Conservation (phyloP, 2,329 filamentous ascomycete species). For the Nigrospora oryzae region DNA sequence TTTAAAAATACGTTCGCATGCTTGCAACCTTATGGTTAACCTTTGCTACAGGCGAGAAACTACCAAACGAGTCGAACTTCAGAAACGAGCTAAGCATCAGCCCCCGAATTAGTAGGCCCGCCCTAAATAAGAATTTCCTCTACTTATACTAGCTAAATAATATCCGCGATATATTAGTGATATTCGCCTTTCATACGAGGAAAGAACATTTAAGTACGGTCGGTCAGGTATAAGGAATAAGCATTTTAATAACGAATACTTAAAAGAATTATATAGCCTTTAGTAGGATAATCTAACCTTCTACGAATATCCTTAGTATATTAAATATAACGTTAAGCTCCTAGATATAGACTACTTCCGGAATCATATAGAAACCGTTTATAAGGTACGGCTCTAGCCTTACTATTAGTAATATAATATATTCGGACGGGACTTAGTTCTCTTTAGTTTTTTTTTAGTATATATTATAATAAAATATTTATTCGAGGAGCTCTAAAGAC, state of each 20-base stretch:
- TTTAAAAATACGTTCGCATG: slow-evolving; percentile 5
- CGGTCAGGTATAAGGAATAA: slow-evolving; percentile 10
- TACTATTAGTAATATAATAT: no score
- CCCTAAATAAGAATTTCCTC: slow-evolving; percentile 6
- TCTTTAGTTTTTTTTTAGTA: no score
- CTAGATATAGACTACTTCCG: slow-evolving; percentile 7
- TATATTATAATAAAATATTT: no score
- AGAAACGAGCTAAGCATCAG: not conserved
- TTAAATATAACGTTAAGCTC: no score
- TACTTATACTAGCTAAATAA: slow-evolving; percentile 9
- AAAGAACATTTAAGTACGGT: slow-evolving; percentile 8
- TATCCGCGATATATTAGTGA: slow-evolving; percentile 11
- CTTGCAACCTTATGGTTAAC: slow-evolving; percentile 4
- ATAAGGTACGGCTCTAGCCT: slow-evolving; percentile 5
- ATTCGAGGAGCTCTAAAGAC: no score
- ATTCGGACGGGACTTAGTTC: no score
- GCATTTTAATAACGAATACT: slow-evolving; percentile 13
- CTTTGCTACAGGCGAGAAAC: slow-evolving; percentile 6
- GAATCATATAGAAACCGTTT: slow-evolving; percentile 7
- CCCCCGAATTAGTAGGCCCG: slow-evolving; percentile 3
- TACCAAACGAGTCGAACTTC: slow-evolving; percentile 1
- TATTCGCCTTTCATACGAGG: slow-evolving; percentile 5
- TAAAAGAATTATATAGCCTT: slow-evolving; percentile 7
- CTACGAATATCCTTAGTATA: no score
- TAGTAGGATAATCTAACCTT: not conserved